A percentile compares a stretch with the other conserved stretches of the same genome.
phyloP scores from a whole-genome alignment of 1,139 yeast species.

The Komagataea norvegica region DNA sequence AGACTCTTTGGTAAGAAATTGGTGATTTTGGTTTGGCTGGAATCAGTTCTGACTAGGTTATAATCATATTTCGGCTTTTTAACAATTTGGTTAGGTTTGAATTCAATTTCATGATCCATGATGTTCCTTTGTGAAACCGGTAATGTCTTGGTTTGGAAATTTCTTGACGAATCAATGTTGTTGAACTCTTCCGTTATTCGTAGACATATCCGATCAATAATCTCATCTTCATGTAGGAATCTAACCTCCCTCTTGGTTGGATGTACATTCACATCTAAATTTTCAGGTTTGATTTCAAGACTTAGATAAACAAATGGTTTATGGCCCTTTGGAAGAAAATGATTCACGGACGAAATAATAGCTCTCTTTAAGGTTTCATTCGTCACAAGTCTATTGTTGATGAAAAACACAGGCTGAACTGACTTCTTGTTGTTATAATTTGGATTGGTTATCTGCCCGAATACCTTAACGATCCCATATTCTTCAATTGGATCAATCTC shows the following conservation, averaged over 20 bases:
- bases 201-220: constrained; percentile 55
- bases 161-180: constrained; percentile 63
- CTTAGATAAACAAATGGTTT: constrained; percentile 76
- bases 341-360: constrained; percentile 54
- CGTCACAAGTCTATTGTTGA: constrained; percentile 75
- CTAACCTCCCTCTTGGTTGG: constrained; percentile 94
- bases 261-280: constrained; percentile 89
- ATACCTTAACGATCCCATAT: constrained; percentile 45
- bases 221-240: constrained; percentile 82
- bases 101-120: constrained; percentile 8
- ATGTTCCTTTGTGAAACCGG: constrained; percentile 22
- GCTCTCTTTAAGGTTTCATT: constrained; percentile 81
- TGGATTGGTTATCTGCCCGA: constrained; percentile 67
- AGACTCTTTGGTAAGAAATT: constrained; percentile 32
- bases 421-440: constrained; percentile 68
- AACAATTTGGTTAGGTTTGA: not conserved
- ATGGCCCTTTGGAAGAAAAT: constrained; percentile 74
- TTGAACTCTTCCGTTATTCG: constrained; percentile 48
- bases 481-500: constrained; percentile 30
- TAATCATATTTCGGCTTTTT: constrained; percentile 45
- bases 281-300: constrained; percentile 57
- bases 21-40: constrained; percentile 56
- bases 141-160: constrained; percentile 60
- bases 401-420: constrained; percentile 69
- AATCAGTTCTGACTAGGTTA: constrained; percentile 71